phyloP scores from a whole-genome alignment of 202 grass and related monocot species.

The Alloteropsis angusta region DNA sequence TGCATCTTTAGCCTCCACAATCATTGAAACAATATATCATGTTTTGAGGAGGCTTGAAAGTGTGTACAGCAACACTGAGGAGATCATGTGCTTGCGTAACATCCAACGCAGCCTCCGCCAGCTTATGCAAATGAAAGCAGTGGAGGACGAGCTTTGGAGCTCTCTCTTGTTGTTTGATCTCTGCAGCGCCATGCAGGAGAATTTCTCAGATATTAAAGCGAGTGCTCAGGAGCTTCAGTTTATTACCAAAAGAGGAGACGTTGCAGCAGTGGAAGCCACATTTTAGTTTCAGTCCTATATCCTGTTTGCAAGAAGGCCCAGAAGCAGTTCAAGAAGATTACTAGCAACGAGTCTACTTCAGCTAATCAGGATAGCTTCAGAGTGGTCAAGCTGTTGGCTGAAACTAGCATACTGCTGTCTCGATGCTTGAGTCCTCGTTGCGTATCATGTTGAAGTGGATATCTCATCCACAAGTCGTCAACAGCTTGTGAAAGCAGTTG shows the following conservation, averaged over 20 bases:
- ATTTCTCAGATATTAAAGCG: conserved; percentile 11
- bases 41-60: conserved; percentile 32
- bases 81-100: conserved; percentile 27
- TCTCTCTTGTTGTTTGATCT: conserved; percentile 44
- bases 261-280: not conserved
- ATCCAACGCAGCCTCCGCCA: not conserved
- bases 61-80: conserved; percentile 28
- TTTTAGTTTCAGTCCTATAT: conserved; percentile 18
- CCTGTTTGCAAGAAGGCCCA: conserved; percentile 35
- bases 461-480: conserved; percentile 19
- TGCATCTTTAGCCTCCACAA: not conserved
- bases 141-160: conserved; percentile 40
- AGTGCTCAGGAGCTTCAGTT: conserved; percentile 16
- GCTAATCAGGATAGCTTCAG: not conserved
- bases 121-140: not conserved
- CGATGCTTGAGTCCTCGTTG: conserved; percentile 2
- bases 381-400: not conserved
- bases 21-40: not conserved
- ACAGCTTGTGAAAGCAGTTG: not conserved
- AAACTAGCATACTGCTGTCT: conserved; percentile 25
- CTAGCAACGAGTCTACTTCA: not conserved
- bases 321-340: conserved; percentile 34
- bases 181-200: conserved; percentile 37
- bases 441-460: conserved; percentile 17
- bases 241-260: conserved; percentile 21